Evolutionary conservation across 2,329 filamentous ascomycete genomes (phyloP), one percentile per base, ranked within the genome.

Genomic region (Phialocephala sp.): DNA sequence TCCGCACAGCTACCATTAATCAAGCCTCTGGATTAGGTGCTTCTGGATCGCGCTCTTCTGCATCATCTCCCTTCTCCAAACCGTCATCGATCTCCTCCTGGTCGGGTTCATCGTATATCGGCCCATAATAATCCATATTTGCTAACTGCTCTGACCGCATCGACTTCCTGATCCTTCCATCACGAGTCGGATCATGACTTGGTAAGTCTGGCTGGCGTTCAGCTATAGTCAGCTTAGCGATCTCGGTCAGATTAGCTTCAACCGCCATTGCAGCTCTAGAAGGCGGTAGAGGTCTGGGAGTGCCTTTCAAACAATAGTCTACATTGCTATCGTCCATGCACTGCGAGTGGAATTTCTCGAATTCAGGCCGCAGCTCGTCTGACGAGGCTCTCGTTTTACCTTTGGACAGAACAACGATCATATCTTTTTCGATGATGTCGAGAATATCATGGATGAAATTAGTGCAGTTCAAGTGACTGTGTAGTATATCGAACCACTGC

Each of bases 361-460:
- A 32, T n/a, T 55, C 27, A 2, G 24, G 2, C 9, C 9, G 22
- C 50, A 55, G 18, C 14, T 55, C 22, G 8, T 15, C 32, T 14
- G 50, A 27, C 20, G 18, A 32, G 18, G 20, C 50, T 22, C 50
- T 2, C 8, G 20, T 15, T 55, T 20, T 9, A 11, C 37, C 39
- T 12, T 54, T 4, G 20, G 50, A 54, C 1, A 62, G 15, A 14
- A 59, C 35, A 41, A 59, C 52, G 2, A 65, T 27, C 63, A 65
- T 65, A 6, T 65, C 32, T 22, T 27, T 54, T 43, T 65, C 63
- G 18, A 65, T 45, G 37, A 65, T 52, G 20, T 62, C 32, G 32
- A 65, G 59, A 35, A 39, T 37, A 24, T 65, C 63, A 24, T 61
- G 63, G 24, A 65, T 54, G 36, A 65, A 62, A 39, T 62, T 9